Conservation (phyloP, 352 stramenopile genomes). For the Stephanocyclus meneghinianus region DNA sequence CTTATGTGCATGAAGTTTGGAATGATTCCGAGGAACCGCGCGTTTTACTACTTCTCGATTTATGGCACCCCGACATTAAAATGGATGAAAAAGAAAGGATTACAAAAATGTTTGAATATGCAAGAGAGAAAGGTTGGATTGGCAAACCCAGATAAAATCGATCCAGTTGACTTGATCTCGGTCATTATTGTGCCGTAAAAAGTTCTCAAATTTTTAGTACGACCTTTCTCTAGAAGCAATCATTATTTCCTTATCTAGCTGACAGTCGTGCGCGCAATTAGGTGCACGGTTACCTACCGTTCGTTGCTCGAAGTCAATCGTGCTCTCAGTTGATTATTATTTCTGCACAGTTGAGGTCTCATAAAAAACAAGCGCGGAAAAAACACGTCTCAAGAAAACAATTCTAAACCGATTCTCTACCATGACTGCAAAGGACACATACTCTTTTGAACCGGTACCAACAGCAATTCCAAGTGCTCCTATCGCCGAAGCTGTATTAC, state of each 20-base stretch:
- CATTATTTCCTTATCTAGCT: neutral
- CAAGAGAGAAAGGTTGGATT: constrained; percentile 70
- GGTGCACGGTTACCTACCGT: no score
- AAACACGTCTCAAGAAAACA: neutral
- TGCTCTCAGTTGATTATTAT: no score
- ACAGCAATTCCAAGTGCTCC: constrained; percentile 19
- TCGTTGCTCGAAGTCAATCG: no score
- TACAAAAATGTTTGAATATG: constrained; percentile 76
- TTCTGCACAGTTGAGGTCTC: neutral
- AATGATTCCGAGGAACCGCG: constrained; percentile 85
- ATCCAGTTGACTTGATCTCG: neutral
- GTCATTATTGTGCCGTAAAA: no score
- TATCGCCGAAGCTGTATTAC: constrained; percentile 17
- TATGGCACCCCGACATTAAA: constrained; percentile 93
- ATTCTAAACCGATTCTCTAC: neutral
- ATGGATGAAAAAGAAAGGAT: constrained; percentile 89
- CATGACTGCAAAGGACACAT: constrained; percentile 29
- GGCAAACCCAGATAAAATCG: neutral
- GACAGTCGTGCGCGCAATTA: no score
- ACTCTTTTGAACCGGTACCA: constrained; percentile 37
- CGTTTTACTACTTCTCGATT: constrained; percentile 91
- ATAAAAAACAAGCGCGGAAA: neutral
- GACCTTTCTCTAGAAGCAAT: neutral
- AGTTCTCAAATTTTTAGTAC: no score
- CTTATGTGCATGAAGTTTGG: constrained; percentile 98